Percentiles rank a stretch among this genome's conserved stretches.
Evolutionary conservation across 441 rosid genomes (phyloP).

Genomic region (Syzygium syzygioides): DNA sequence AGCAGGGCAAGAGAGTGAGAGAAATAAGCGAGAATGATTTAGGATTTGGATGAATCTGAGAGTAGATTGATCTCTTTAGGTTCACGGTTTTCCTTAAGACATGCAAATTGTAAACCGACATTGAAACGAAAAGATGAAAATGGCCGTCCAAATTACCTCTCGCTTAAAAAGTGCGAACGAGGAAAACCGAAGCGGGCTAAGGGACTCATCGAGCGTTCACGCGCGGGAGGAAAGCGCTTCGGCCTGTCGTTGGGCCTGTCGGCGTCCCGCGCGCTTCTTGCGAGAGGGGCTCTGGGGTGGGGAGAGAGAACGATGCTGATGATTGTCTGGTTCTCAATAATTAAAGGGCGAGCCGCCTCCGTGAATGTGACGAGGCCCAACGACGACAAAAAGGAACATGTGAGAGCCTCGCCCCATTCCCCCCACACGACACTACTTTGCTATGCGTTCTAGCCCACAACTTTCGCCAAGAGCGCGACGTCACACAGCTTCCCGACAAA

Average conservation of each 20-base stretch:
- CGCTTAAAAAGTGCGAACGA: not conserved
- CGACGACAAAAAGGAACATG: not conserved
- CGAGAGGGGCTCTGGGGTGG: too few relatives aligned
- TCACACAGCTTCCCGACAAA: not conserved
- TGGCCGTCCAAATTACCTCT: not conserved
- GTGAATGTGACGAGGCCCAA: not conserved
- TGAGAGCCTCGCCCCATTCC: not conserved
- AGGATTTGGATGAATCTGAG: not conserved
- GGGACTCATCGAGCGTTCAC: not conserved
- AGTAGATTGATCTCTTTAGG: not conserved
- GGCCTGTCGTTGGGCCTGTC: not conserved
- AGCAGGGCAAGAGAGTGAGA: not conserved
- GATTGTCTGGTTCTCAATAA: not conserved
- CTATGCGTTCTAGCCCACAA: not conserved
- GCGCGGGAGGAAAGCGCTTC: not conserved
- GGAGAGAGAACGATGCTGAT: too few relatives aligned
- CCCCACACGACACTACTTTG: not conserved
- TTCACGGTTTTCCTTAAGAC: not conserved
- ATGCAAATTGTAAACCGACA: not conserved
- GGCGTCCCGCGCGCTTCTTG: not conserved
- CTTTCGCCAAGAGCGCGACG: not conserved
- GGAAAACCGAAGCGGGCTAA: not conserved
- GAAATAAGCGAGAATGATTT: not conserved
- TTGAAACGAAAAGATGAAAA: not conserved
- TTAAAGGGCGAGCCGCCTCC: not conserved